Base-by-base conservation (phyloP, 176 grass and related monocot genomes). In the Ensete ventricosum region DNA sequence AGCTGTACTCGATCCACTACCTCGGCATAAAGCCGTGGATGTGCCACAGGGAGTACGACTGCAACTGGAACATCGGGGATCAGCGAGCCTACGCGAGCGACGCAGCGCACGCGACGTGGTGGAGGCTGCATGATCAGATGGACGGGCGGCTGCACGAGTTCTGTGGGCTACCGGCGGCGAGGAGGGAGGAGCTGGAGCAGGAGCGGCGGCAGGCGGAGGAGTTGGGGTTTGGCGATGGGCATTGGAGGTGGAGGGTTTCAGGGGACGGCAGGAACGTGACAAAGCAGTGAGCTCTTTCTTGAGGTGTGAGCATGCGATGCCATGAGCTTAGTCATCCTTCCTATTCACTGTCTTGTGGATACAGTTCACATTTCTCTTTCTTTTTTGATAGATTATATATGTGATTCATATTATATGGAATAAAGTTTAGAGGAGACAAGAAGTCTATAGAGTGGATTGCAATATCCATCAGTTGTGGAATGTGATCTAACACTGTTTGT, bases 21-120 rank as follows among this genome's bases (percentile, higher is more conserved):
- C 88, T 98, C 0, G 94, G 94, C 11, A 22, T 93, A 57, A 98
- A 98, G 87, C 94, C 90, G 0, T 98, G 94, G 94, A 34, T 75
- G 84, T 98, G 94, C 79, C 87, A 91, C 86, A 55, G 90, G 24
- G 94, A 93, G 81, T 93, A 93, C 83, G 94, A 93, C 82, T 98
- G 94, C 82, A 98, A 98, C 84, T 93, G 90, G 94, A 86, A 89
- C 84, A 65, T 87, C 23, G 82, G 14, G 11, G 73, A 87, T 79
- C 90, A 89, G 82, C 53, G 88, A 6, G 77, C 83, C 67, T 98
- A 93, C 55, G 94, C 94, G 24, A 93, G 88, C 81, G 94, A 98
- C 69, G 82, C 29, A 14, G 94, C 90, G 19, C 86, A 93, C 81
- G 13, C 14, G 12, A 70, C 82, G 50, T 98, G 94, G 94, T 98